Evolutionary conservation across 768 basidiomycete species (phyloP).

Genomic region (Trametes cingulata): DNA sequence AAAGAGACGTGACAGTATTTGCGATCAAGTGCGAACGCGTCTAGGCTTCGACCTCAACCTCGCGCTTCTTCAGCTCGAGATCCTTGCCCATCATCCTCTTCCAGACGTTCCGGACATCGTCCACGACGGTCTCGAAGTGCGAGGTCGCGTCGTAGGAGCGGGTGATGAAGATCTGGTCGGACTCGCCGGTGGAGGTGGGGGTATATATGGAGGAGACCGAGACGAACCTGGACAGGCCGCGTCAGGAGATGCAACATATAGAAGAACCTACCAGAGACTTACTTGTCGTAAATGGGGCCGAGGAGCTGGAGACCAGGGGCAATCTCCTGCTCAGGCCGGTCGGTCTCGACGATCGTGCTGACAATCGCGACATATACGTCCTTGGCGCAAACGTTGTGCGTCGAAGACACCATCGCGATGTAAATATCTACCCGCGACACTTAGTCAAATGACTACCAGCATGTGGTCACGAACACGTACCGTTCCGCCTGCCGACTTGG

Average conservation of each 20-base stretch:
- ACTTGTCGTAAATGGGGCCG: constrained; percentile 95
- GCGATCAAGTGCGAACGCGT: background rate
- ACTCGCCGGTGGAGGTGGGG: constrained; percentile 77
- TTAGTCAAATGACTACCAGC: background rate
- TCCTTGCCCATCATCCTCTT: constrained; percentile 77
- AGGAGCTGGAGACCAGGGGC: constrained; percentile 89
- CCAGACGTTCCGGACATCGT: constrained; percentile 97
- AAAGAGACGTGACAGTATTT: background rate
- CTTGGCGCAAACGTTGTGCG: constrained; percentile 97
- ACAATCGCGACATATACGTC: constrained; percentile 97
- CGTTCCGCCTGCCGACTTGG: constrained; percentile 91
- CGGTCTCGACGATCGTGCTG: constrained; percentile 96
- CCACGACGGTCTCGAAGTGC: constrained; percentile 98
- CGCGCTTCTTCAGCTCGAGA: constrained; percentile 87
- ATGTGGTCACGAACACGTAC: constrained; percentile 45
- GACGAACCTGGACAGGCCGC: constrained; percentile 65
- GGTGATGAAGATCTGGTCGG: constrained; percentile 95
- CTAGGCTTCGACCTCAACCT: constrained; percentile 61
- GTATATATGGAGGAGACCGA: constrained; percentile 86
- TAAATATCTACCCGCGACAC: constrained; percentile 76
- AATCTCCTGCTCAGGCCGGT: constrained; percentile 89
- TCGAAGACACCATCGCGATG: constrained; percentile 94
- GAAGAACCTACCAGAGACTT: constrained; percentile 28
- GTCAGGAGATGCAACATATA: background rate
- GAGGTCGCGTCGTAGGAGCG: constrained; percentile 98